Evolutionary conservation across 2,329 filamentous ascomycete genomes (phyloP).

Genomic region (Emericellopsis cladophorae): DNA sequence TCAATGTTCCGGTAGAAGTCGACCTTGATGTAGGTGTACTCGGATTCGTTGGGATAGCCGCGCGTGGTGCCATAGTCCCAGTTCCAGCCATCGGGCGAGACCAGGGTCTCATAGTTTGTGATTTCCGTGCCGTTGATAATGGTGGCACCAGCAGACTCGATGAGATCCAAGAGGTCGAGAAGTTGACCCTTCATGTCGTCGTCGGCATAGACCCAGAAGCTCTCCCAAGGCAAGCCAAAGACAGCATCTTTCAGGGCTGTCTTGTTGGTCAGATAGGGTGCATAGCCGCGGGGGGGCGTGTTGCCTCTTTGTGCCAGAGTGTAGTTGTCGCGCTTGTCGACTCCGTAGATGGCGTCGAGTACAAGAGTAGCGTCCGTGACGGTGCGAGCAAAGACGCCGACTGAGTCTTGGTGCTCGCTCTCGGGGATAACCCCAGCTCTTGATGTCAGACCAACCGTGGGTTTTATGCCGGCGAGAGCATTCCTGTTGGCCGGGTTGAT

Average conservation of each 20-base stretch:
- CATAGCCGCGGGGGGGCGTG: conserved; percentile 43
- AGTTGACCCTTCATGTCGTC: conserved; percentile 41
- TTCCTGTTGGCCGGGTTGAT: conserved; percentile 62
- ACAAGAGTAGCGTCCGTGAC: conserved; percentile 46
- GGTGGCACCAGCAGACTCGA: conserved; percentile 49
- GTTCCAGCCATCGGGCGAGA: conserved; percentile 58
- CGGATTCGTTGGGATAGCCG: conserved; percentile 57
- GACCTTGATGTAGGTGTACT: conserved; percentile 61
- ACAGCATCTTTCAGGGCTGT: conserved; percentile 43
- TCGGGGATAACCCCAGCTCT: conserved; percentile 53
- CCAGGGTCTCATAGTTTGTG: conserved; percentile 45
- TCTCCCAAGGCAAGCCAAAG: conserved; percentile 61
- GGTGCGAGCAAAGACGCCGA: conserved; percentile 55
- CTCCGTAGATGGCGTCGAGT: conserved; percentile 55
- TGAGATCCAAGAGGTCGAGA: conserved; percentile 29
- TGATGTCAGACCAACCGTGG: conserved; percentile 61
- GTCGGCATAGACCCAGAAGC: conserved; percentile 54
- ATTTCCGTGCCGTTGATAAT: conserved; percentile 61
- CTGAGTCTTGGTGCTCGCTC: conserved; percentile 52
- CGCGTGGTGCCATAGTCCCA: conserved; percentile 55
- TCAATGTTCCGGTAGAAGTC: conserved; percentile 54
- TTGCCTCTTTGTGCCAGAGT: conserved; percentile 43
- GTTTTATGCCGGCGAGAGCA: conserved; percentile 60
- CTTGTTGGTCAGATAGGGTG: conserved; percentile 40
- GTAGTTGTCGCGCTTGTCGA: conserved; percentile 52